phyloP scores from a whole-genome alignment of 2,329 filamentous ascomycete species.

The Bipolaris cookei region DNA sequence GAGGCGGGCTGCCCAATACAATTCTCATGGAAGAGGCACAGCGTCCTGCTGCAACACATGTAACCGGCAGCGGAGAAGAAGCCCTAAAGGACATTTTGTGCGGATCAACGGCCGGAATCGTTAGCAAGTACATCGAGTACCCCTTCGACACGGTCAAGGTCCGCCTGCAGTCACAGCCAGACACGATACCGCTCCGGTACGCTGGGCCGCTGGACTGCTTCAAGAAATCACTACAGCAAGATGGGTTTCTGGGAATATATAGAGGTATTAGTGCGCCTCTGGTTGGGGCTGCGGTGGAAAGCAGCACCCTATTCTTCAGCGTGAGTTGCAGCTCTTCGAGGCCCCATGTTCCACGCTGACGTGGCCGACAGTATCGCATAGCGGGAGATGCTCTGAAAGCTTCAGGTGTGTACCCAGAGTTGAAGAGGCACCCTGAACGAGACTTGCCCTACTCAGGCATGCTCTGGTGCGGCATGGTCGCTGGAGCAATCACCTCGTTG shows the following conservation, averaged over 20 bases:
- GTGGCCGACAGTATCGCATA: conserved; percentile 51
- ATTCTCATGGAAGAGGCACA: conserved; percentile 29
- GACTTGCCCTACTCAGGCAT: conserved; percentile 77
- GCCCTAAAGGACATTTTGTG: conserved; percentile 86
- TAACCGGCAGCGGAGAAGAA: conserved; percentile 61
- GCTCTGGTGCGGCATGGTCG: conserved; percentile 80
- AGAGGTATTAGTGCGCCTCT: conserved; percentile 91
- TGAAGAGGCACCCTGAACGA: conserved; percentile 49
- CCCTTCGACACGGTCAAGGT: conserved; percentile 99
- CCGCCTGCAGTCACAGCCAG: conserved; percentile 92
- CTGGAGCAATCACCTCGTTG: conserved; percentile 87
- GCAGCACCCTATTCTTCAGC: conserved; percentile 90
- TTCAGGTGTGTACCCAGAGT: conserved; percentile 60
- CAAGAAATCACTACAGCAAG: conserved; percentile 77
- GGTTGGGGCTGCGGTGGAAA: conserved; percentile 89
- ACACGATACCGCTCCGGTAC: conserved; percentile 80
- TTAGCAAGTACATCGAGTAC: conserved; percentile 96
- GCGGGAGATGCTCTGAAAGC: conserved; percentile 67
- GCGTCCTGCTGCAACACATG: conserved; percentile 19
- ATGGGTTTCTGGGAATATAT: conserved; percentile 84
- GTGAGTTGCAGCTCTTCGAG: conserved; percentile 40
- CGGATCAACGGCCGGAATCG: conserved; percentile 87
- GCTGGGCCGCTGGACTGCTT: conserved; percentile 92
- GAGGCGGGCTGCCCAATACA: conserved; percentile 28
- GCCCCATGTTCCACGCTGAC: conserved; percentile 25